Conservation (phyloP, 2,329 filamentous ascomycete species). For the Neofusicoccum sp. region DNA sequence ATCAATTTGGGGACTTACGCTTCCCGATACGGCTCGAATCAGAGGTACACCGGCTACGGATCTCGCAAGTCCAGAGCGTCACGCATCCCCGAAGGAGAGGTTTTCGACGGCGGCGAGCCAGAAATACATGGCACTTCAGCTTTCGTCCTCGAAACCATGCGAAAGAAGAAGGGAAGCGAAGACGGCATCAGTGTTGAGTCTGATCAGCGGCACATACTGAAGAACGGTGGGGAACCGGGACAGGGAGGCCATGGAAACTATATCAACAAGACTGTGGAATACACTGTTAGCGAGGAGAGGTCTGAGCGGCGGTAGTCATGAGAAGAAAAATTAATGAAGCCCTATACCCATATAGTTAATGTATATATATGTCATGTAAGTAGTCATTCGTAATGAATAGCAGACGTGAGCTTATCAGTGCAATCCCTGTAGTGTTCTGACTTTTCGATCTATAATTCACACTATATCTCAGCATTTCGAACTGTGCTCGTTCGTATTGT, state of each 20-base stretch:
- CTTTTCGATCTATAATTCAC: too few species aligned
- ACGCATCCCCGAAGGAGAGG: background rate
- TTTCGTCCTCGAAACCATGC: background rate
- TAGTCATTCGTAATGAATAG: too few species aligned
- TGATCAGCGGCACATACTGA: slow-evolving; percentile 5
- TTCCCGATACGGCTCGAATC: background rate
- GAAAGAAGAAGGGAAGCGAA: background rate
- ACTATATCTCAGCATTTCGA: too few species aligned
- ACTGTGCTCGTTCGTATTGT: too few species aligned
- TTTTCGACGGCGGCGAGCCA: background rate
- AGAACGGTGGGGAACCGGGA: background rate
- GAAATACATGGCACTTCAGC: background rate
- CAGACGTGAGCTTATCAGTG: too few species aligned
- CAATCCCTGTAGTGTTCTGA: too few species aligned
- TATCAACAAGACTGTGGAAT: slow-evolving; percentile 2
- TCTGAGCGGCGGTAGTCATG: too few species aligned
- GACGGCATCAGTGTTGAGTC: slow-evolving; percentile 9
- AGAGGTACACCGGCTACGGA: background rate
- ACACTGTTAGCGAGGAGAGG: slow-evolving; percentile 4
- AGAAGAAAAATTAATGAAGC: too few species aligned
- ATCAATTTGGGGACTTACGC: background rate
- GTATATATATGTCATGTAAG: too few species aligned
- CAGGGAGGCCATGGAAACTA: background rate
- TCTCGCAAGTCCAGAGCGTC: background rate
- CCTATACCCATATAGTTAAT: too few species aligned